phyloP scores from a whole-genome alignment of 192 early-diverging fungal species.

The Nowakowskiella sp. region DNA sequence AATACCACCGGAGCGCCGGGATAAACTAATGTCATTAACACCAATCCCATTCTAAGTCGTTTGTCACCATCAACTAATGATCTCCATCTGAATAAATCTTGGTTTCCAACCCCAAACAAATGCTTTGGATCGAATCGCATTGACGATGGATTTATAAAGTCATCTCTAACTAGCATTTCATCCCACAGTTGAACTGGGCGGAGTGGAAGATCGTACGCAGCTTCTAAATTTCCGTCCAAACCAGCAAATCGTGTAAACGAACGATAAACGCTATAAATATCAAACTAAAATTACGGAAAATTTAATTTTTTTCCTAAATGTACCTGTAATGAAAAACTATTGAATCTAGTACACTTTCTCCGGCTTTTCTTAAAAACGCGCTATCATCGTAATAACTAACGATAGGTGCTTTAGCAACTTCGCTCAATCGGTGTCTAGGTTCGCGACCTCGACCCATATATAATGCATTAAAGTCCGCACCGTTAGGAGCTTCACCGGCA shows the following conservation, averaged over 20 bases:
- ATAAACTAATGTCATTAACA: not conserved
- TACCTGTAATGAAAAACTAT: no score
- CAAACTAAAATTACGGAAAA: no score
- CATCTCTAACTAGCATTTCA: constrained; percentile 6
- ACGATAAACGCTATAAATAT: constrained; percentile 9
- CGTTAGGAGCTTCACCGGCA: not conserved
- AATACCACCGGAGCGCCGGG: constrained; percentile 5
- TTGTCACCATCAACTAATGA: not conserved
- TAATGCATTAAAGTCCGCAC: not conserved
- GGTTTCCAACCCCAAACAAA: constrained; percentile 11
- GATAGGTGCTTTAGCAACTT: no score
- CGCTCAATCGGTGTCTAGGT: no score
- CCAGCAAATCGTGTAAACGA: not conserved
- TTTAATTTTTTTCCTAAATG: no score
- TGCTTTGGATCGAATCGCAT: constrained; percentile 7
- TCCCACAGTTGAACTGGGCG: constrained; percentile 7
- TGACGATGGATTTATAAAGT: constrained; percentile 4
- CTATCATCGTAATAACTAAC: no score
- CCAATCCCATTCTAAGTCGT: not conserved
- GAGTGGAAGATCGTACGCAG: not conserved
- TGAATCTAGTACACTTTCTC: no score
- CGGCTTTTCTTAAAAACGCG: no score
- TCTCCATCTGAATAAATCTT: constrained; percentile 4
- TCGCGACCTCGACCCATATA: not conserved
- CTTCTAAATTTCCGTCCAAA: constrained; percentile 5